Base-by-base conservation (phyloP, 2,329 filamentous ascomycete genomes). In the Penicillium verrucosum region DNA sequence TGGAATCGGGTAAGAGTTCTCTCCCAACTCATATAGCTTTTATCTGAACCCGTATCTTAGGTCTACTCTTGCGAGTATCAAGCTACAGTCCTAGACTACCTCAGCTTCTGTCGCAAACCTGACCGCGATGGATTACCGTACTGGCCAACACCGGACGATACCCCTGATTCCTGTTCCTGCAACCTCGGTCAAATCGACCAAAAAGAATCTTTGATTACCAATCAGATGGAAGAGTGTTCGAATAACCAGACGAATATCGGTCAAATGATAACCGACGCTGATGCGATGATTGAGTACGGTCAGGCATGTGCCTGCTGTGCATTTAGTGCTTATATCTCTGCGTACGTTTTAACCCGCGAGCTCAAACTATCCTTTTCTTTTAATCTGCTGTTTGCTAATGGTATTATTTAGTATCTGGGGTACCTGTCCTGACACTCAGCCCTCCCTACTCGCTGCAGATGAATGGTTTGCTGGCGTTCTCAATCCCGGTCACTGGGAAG, bases 131-230 rank as follows among this genome's bases (percentile, higher is more conserved):
- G 47, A 5, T 32, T 64, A 11, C 60, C 61, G 5, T 66, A 59
- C 29, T 66, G 51, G 57, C 62, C 61, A 6, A 42, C 57, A 7
- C 61, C 64, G 0, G 54, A 59, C 18, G 50, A 65, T 42, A 56
- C 59, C 14, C 42, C 57, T 5, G 58, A 44, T n/a, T 51, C 60
- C 11, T 66, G 60, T 27, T 65, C 64, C 4, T 66, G 64, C 59
- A 62, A 63, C n/a, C 4, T 65, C 0, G 56, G 51, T 1, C 53
- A 58, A 23, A 34, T 60, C 0, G 41, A 53, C 4, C 46, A 41
- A 30, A 55, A 59, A 11, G 44, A 60, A 16, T 16, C 29, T 0
- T 25, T 56, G 12, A 58, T 61, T 12, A 5, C 11, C 2, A 18
- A 23, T 1, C 57, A 58, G 3, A 29, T 63, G 7, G 29, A 21